These are phyloP conservation scores for Dillenia suffruticosa DNA, from an alignment of 164 flowering plant species.

Conservation along the genomic window DNA sequence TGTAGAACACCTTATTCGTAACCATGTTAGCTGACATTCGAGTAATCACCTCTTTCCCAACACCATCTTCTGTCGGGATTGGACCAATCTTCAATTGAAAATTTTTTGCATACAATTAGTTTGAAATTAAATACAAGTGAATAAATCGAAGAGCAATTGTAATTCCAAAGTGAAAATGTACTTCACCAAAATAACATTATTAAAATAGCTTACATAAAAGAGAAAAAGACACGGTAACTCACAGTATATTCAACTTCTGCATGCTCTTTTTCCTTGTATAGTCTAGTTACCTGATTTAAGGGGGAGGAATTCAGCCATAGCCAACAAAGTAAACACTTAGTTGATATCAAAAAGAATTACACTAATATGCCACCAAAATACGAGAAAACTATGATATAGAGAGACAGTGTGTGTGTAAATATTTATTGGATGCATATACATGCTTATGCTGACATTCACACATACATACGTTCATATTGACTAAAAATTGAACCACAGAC, in stretches of 20 bases:
- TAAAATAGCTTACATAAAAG: background rate
- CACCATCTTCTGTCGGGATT: constrained; percentile 61
- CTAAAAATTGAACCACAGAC: too few species aligned
- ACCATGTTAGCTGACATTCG: constrained; percentile 65
- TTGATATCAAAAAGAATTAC: too few species aligned
- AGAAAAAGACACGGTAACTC: constrained; percentile 22
- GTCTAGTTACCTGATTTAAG: constrained; percentile 56
- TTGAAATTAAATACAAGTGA: too few species aligned
- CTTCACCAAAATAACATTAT: background rate
- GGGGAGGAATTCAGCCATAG: background rate
- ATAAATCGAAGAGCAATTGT: constrained; percentile 3
- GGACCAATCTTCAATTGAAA: constrained; percentile 70
- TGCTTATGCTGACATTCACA: too few species aligned
- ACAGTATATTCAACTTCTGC: constrained; percentile 89
- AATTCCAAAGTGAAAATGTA: background rate
- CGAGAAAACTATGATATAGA: too few species aligned
- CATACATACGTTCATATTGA: too few species aligned
- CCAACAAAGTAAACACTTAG: too few species aligned
- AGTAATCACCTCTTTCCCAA: constrained; percentile 85
- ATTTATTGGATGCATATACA: too few species aligned
- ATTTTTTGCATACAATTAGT: background rate
- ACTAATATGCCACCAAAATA: too few species aligned
- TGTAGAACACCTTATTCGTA: constrained; percentile 67
- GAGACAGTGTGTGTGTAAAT: too few species aligned
- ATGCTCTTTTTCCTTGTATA: constrained; percentile 78